phyloP scores from a whole-genome alignment of 805 yeast genomes.

The Brettanomyces bruxellensis region DNA sequence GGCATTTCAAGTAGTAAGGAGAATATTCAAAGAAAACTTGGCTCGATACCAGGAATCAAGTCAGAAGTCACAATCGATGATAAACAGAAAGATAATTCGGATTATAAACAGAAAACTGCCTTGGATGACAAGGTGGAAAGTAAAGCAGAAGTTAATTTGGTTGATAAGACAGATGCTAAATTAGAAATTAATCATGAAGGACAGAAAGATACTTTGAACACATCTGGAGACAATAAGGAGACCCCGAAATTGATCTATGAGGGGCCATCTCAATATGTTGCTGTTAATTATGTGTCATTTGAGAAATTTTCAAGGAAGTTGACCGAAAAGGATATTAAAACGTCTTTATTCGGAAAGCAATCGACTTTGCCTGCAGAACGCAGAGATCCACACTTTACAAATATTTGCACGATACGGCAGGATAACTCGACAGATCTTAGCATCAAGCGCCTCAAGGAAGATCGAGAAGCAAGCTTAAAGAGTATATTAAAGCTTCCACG shows the following conservation, averaged over 20 bases:
- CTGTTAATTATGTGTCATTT: conserved; percentile 45
- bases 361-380: conserved; percentile 42
- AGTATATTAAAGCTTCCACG: conserved; percentile 42
- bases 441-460: conserved; percentile 15
- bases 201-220: too few relatives aligned
- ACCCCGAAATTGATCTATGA: conserved; percentile 28
- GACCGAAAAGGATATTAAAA: conserved; percentile 24
- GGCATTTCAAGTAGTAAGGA: too few relatives aligned
- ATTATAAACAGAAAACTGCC: too few relatives aligned
- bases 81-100: too few relatives aligned
- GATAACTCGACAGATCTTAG: conserved; percentile 20
- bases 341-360: conserved; percentile 54
- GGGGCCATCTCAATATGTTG: conserved; percentile 62
- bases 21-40: too few relatives aligned
- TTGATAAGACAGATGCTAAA: too few relatives aligned
- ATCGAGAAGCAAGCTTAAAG: conserved; percentile 28
- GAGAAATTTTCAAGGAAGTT: conserved; percentile 34
- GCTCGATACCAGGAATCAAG: too few relatives aligned
- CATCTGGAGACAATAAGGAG: too few relatives aligned
- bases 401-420: conserved; percentile 19
- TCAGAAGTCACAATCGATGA: too few relatives aligned
- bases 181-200: too few relatives aligned
- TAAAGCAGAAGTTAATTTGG: too few relatives aligned
- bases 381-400: conserved; percentile 46
- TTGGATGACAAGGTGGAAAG: too few relatives aligned